These are phyloP conservation scores for Pleurotus giganteus DNA, from an alignment of 768 basidiomycete genomes.

Conservation along the genomic window DNA sequence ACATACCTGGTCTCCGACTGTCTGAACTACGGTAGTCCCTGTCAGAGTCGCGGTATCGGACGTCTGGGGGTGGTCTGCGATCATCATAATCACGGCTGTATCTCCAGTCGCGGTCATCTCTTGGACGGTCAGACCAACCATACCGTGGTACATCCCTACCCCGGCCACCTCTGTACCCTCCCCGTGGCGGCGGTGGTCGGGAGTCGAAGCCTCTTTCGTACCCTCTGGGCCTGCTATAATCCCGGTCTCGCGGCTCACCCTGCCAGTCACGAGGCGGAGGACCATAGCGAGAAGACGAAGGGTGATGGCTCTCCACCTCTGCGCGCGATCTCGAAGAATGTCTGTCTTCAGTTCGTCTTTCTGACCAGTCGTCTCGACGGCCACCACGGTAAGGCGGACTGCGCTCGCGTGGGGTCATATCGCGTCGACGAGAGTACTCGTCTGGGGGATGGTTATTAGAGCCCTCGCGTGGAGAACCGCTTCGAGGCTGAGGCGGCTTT, in stretches of 20 bases:
- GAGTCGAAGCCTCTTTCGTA: not conserved
- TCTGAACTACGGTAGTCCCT: conserved; percentile 4
- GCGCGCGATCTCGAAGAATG: not conserved
- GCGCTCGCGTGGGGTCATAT: conserved; percentile 15
- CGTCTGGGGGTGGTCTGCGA: conserved; percentile 16
- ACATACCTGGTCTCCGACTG: conserved; percentile 5
- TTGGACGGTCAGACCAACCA: not conserved
- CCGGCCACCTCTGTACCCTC: not conserved
- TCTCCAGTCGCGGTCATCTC: conserved; percentile 15
- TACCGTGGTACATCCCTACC: not conserved
- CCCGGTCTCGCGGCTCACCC: not conserved
- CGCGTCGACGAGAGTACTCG: conserved; percentile 14
- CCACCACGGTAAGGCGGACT: not conserved
- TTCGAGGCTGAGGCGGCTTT: conserved; percentile 32
- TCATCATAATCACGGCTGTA: conserved; percentile 21
- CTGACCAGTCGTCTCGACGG: conserved; percentile 5
- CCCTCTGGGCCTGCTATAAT: not conserved
- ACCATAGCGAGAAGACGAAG: not conserved
- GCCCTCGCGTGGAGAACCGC: conserved; percentile 12
- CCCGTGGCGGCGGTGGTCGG: not conserved
- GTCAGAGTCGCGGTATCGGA: conserved; percentile 13
- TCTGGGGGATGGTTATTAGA: conserved; percentile 18
- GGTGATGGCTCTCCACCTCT: not conserved
- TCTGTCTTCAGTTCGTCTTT: not conserved
- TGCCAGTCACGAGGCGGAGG: not conserved